phyloP scores from a whole-genome alignment of 2,329 filamentous ascomycete species.

The Cercospora sp. region DNA sequence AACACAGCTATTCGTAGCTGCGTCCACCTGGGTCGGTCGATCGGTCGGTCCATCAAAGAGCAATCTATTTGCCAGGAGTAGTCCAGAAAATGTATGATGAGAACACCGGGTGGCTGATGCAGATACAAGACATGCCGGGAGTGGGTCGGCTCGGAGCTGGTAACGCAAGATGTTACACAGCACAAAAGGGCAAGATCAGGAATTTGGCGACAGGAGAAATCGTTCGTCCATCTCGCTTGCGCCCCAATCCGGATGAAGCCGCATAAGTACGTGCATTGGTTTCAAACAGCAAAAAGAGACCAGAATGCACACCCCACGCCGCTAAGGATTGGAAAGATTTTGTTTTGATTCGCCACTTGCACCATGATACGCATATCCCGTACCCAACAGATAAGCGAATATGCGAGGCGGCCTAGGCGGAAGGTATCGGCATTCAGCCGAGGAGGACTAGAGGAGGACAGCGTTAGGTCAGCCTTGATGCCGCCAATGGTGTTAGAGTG shows the following conservation, averaged over 20 bases:
- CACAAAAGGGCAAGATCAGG: background rate
- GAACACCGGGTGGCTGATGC: background rate
- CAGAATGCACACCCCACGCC: background rate
- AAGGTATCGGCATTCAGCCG: background rate
- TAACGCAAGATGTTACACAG: background rate
- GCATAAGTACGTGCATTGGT: background rate
- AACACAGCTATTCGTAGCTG: background rate
- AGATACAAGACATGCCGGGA: background rate
- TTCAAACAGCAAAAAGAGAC: background rate
- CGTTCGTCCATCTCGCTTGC: background rate
- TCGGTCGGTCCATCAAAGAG: background rate
- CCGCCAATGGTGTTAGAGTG: background rate
- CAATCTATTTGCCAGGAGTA: background rate
- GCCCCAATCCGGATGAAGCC: background rate
- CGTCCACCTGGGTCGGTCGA: background rate
- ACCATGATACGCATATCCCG: background rate
- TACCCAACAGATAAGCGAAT: background rate
- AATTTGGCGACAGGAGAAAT: background rate
- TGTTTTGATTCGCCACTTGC: background rate
- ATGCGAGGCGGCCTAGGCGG: background rate
- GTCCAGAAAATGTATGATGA: background rate
- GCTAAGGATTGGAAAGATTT: background rate
- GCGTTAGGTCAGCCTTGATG: background rate
- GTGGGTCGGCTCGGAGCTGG: background rate
- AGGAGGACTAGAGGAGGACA: conserved; percentile 12